Conservation (phyloP, 164 flowering plant species). For the Annona squamosa region DNA sequence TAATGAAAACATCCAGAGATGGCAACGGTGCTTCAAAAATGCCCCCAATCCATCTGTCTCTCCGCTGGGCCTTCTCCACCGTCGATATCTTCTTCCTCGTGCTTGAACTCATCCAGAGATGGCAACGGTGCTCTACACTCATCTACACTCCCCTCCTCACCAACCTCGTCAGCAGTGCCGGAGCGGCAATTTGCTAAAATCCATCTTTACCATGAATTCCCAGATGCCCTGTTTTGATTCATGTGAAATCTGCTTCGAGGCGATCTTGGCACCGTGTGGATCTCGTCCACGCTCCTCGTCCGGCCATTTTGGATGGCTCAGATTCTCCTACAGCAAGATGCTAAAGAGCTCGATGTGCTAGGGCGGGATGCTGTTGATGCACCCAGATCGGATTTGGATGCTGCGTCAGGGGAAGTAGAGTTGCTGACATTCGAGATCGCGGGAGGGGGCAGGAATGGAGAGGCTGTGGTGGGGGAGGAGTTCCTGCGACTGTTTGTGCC, state of each 20-base stretch:
- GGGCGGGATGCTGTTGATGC: constrained; percentile 23
- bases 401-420: constrained; percentile 56
- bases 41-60: no score
- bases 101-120: no score
- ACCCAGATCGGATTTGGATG: neutral
- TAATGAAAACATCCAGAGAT: no score
- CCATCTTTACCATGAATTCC: constrained; percentile 51
- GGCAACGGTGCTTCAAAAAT: no score
- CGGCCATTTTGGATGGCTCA: constrained; percentile 17
- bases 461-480: constrained; percentile 27
- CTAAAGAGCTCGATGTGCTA: constrained; percentile 16
- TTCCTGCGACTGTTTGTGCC: constrained; percentile 50
- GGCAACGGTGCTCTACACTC: no score
- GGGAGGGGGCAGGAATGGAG: constrained; percentile 15
- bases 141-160: no score
- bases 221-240: constrained; percentile 57
- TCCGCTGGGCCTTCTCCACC: no score
- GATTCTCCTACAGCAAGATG: constrained; percentile 3
- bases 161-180: no score
- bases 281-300: constrained; percentile 33
- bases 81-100: no score
- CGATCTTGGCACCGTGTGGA: constrained; percentile 45
- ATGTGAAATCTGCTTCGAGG: constrained; percentile 49
- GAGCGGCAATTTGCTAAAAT: no score
- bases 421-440: constrained; percentile 68